Evolutionary conservation across 139 green algal genomes (phyloP), one percentile per base, ranked within the genome.

Genomic region (Chlorella sp.): DNA sequence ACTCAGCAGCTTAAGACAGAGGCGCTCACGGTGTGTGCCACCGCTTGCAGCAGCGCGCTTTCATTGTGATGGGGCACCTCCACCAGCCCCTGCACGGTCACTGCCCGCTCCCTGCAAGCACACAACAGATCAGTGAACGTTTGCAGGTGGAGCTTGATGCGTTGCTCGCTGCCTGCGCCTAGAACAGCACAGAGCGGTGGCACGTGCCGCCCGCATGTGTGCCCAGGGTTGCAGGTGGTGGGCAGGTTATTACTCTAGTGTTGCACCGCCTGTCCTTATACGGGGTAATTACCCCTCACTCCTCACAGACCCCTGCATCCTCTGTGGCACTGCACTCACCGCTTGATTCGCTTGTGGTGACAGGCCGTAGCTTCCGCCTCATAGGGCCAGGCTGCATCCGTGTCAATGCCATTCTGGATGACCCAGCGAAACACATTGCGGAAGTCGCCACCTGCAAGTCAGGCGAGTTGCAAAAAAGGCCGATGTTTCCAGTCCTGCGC

Each of bases 31-130:
- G 73, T 81, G 76, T 80, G 76, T 22, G 84, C 22, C 46, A 87
- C 60, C 38, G 76, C 30, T 65, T 83, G 75, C 84, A 74, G 74
- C 48, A 87, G 76, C 44, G 84, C 84, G 19, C 67, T 78, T 56
- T 87, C 84, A 54, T 80, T 81, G 65, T 64, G 48, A 36, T 48
- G 34, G 32, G 84, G 84, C 36, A 87, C 54, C 2, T 79, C 54
- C 46, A 84, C 75, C 28, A 56, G 34, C 38, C 76, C 41, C 19
- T 87, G 41, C 19, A 87, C 65, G 11, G 75, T 73, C 34, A 83
- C 75, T 3, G 13, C 64, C 17, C 26, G 17, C 26, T 58, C 58
- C 36, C 51, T 77, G 69, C 51, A 26, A 24, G 9, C 24, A 73
- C 46, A 54, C 11, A 11, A 54, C 11, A 11, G 46, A 11, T 54